Conservation (phyloP, 441 rosid genomes). For the Populus hybrid region DNA sequence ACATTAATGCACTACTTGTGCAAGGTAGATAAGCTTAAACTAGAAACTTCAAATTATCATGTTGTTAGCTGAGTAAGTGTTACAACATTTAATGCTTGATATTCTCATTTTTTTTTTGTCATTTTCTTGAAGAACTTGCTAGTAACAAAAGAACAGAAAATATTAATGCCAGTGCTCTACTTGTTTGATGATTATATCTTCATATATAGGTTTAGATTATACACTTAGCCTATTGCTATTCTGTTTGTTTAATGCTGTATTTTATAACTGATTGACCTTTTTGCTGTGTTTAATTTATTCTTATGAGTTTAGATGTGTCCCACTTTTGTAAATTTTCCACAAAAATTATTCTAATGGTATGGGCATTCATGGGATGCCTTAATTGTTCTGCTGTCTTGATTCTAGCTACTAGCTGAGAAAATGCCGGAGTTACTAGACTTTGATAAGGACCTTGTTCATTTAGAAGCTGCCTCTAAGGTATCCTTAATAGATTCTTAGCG, state of each 20-base stretch:
- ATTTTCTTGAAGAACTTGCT: neutral
- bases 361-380: neutral
- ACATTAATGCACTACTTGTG: slow-evolving; percentile 95
- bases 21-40: slow-evolving; percentile 51
- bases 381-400: slow-evolving; percentile 13
- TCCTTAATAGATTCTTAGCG: slow-evolving; percentile 7
- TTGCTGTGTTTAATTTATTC: neutral
- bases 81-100: neutral
- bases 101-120: neutral
- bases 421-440: slow-evolving; percentile 92
- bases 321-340: neutral
- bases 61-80: neutral
- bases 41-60: neutral
- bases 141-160: neutral
- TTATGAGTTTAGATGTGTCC: neutral
- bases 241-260: neutral
- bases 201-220: neutral
- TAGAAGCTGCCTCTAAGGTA: slow-evolving; percentile 98
- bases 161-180: neutral
- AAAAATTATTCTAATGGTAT: neutral
- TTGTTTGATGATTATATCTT: neutral
- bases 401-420: slow-evolving; percentile 88
- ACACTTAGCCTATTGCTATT: neutral
- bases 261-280: neutral
- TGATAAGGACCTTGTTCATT: slow-evolving; percentile 77